Base-by-base conservation (phyloP, 352 stramenopile genomes). In the Globisporangium camurandrum region DNA sequence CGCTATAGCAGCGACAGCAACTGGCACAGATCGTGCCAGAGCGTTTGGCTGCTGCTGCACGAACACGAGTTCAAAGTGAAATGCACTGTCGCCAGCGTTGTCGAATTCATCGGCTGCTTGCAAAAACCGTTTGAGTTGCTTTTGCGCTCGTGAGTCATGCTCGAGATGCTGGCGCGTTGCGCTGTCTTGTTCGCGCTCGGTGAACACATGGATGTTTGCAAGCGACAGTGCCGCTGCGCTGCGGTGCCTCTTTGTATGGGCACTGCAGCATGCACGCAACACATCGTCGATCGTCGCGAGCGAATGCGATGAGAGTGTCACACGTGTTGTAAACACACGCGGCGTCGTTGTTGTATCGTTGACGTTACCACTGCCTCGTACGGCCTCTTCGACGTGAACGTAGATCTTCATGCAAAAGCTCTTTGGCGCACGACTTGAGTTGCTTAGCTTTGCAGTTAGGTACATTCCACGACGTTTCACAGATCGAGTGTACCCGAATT, bases 331-430 rank as follows among this genome's bases (percentile, higher is more conserved):
- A 69, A 33, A 17, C 76, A 85, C 46, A 20, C 4, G 20, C 0
- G 31, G 28, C 24, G 19, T 34, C 5, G 40, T 20, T 22, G 30
- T 28, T 43, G 24, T 24, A 31, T n/a, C n/a, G n/a, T n/a, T n/a
- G n/a, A n/a, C n/a, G n/a, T n/a, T n/a, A n/a, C n/a, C n/a, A n/a
- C n/a, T n/a, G n/a, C n/a, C n/a, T n/a, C n/a, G n/a, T n/a, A n/a
- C n/a, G n/a, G n/a, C n/a, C 16, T 63, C 57, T 62, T 86, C 75
- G 24, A 70, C 80, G 64, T 91, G 80, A 46, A 91, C 66, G 57
- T 38, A n/a, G 26, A 37, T n/a, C 31, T 55, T 46, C 49, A 55
- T 55, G 23, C 28, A n/a, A n/a, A n/a, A n/a, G n/a, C n/a, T n/a
- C n/a, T n/a, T n/a, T n/a, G n/a, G n/a, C n/a, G n/a, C n/a, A n/a